Percentiles rank a stretch among this genome's conserved stretches.
Evolutionary conservation across 768 basidiomycete genomes (phyloP).

Genomic region (Naganishia vaughanmartiniae): DNA sequence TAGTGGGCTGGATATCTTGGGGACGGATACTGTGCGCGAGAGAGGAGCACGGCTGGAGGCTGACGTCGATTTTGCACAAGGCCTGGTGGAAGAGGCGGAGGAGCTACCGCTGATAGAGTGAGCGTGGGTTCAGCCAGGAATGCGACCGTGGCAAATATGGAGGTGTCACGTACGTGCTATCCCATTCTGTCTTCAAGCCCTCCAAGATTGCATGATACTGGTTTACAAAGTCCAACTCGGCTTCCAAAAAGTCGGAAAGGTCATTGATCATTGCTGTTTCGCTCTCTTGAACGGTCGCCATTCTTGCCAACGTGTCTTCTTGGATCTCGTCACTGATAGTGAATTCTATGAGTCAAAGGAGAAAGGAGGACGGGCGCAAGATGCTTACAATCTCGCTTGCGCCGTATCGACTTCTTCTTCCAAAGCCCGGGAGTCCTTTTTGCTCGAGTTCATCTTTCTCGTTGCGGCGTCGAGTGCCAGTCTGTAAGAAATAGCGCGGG

Average conservation of each 20-base stretch:
- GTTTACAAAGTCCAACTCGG: slow-evolving; percentile 70
- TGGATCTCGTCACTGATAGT: slow-evolving; percentile 72
- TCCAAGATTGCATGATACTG: slow-evolving; percentile 71
- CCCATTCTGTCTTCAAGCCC: slow-evolving; percentile 69
- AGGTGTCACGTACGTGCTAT: slow-evolving; percentile 43
- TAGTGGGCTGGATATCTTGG: slow-evolving; percentile 15
- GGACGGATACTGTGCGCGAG: slow-evolving; percentile 20
- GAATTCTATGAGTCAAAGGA: slow-evolving; percentile 13
- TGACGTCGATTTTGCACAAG: slow-evolving; percentile 45
- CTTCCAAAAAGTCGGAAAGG: slow-evolving; percentile 67
- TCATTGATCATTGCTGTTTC: slow-evolving; percentile 71
- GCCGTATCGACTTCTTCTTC: slow-evolving; percentile 76
- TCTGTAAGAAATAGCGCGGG: slow-evolving; percentile 53
- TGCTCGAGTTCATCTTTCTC: slow-evolving; percentile 67
- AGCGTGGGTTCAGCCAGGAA: neutral
- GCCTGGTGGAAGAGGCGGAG: slow-evolving; percentile 25
- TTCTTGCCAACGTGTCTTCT: slow-evolving; percentile 76
- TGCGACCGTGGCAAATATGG: neutral
- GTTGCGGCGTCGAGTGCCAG: slow-evolving; percentile 73
- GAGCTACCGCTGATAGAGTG: slow-evolving; percentile 1
- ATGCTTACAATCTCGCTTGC: slow-evolving; percentile 69
- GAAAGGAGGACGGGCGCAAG: neutral
- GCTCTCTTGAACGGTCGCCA: slow-evolving; percentile 74
- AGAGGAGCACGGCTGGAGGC: slow-evolving; percentile 16
- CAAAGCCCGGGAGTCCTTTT: slow-evolving; percentile 73